A percentile compares a stretch with the other conserved stretches of the same genome.
Evolutionary conservation across 1,284 basidiomycete genomes (phyloP).

Genomic region (Fomitopsis schrenkii): DNA sequence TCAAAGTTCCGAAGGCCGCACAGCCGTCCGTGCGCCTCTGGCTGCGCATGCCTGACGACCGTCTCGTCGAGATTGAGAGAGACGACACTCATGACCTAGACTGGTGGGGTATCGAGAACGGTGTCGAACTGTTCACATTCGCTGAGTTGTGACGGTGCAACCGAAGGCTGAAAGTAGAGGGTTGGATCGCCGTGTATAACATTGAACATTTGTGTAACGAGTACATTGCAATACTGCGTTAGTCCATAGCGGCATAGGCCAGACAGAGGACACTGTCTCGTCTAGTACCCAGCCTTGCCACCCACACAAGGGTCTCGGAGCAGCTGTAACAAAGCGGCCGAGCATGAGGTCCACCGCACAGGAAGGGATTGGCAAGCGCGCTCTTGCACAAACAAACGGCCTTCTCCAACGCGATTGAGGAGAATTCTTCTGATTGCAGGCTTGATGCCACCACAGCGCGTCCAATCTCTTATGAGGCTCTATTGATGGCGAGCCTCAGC

Average conservation of each 20-base stretch:
- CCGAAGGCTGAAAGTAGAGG: neutral
- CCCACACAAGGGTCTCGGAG: too few species aligned
- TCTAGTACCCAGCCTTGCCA: too few species aligned
- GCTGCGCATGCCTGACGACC: conserved; percentile 48
- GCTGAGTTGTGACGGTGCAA: neutral
- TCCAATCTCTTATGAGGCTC: neutral
- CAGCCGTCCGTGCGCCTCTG: conserved; percentile 41
- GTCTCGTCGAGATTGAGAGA: conserved; percentile 39
- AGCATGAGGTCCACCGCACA: neutral
- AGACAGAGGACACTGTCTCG: too few species aligned
- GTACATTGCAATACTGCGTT: too few species aligned
- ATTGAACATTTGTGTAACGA: too few species aligned
- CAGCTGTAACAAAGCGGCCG: too few species aligned
- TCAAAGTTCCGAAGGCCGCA: conserved; percentile 25
- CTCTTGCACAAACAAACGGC: neutral
- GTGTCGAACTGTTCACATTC: conserved; percentile 36
- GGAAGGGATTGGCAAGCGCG: neutral
- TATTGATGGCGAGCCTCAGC: neutral
- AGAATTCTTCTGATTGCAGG: neutral
- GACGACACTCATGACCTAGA: conserved; percentile 50
- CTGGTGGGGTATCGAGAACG: conserved; percentile 72
- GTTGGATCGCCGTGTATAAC: too few species aligned
- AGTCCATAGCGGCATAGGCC: too few species aligned
- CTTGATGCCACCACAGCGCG: neutral
- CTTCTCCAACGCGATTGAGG: neutral